phyloP scores from a whole-genome alignment of 768 basidiomycete genomes.

The Lentinula sp. region DNA sequence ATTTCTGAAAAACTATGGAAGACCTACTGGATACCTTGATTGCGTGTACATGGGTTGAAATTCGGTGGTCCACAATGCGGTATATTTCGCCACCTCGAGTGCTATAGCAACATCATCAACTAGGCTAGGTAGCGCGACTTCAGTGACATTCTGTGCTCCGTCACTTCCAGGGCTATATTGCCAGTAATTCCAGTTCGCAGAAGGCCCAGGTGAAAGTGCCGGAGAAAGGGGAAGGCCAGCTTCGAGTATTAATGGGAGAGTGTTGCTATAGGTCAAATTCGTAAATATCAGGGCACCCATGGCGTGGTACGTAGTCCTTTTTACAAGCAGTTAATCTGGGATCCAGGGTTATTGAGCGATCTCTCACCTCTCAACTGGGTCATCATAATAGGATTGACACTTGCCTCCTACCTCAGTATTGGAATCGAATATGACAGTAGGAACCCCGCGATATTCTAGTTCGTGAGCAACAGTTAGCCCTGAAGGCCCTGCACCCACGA shows the following conservation, averaged over 20 bases:
- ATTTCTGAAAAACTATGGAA: background rate
- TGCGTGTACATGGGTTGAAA: background rate
- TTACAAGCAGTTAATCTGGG: too few relatives aligned
- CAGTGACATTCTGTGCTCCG: background rate
- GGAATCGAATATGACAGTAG: conserved; percentile 2
- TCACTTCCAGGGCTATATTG: background rate
- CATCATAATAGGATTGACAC: conserved; percentile 7
- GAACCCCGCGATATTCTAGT: background rate
- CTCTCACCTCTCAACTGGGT: background rate
- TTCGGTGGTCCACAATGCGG: background rate
- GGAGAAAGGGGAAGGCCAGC: background rate
- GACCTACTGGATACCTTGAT: background rate
- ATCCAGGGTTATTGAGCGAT: background rate
- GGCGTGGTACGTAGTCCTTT: conserved; percentile 1
- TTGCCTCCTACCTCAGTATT: conserved; percentile 3
- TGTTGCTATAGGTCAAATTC: conserved; percentile 3
- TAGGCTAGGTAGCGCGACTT: background rate
- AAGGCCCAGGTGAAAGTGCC: background rate
- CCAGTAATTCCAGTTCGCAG: conserved; percentile 2
- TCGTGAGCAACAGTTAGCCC: conserved; percentile 4
- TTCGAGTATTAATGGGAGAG: conserved; percentile 1
- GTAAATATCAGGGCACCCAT: conserved; percentile 6
- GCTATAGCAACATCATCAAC: background rate
- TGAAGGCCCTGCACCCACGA: conserved; percentile 3
- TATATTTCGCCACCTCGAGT: background rate